Base-by-base conservation (phyloP, 305 asterid genomes). In the Solanum chacoense region DNA sequence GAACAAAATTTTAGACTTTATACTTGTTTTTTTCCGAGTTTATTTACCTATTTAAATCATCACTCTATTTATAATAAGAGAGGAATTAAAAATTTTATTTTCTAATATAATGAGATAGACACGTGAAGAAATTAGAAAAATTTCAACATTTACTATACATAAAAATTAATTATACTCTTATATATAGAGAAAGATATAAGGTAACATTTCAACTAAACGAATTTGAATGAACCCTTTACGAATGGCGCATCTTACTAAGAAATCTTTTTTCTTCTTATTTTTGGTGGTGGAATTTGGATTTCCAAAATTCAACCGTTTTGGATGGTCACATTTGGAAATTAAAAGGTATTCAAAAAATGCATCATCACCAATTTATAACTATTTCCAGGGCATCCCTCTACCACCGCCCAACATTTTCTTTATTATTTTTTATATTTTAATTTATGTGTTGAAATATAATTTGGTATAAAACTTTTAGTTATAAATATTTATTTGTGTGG, bases 31-130 rank as follows among this genome's bases (percentile, higher is more conserved):
- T n/a, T 67, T 67, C 6, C 0, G 2, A 67, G 16, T 67, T 67
- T 24, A 8, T 22, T 63, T 63, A 63, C 13, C 72, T 22, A 63
- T n/a, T 22, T 9, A 63, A 63, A 63, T 10, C 11, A n/a, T 65
- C 29, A n/a, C 13, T 65, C 7, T 65, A 63, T 63, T 22, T 63
- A 22, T 63, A 22, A 22, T 3, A 63, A 0, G 7, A 28, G 9
- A 0, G 1, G 0, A 11, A 12, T 24, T 1, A 11, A 20, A 0
- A 67, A 0, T 0, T 2, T 24, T 67, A 24, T 12, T 67, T 26
- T 67, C 12, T 0, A 67, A 67, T 24, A 67, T 10, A 24, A 11
- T 24, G 8, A 24, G 4, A 12, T 24, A 24, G 11, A 67, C 71
- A 20, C 13, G 1, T 63, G 12, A 22, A 63, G 5, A 63, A 22